A percentile compares a stretch with the other conserved stretches of the same genome.
Conservation (phyloP, 768 basidiomycete genomes). For the Tulasnella sp. region DNA sequence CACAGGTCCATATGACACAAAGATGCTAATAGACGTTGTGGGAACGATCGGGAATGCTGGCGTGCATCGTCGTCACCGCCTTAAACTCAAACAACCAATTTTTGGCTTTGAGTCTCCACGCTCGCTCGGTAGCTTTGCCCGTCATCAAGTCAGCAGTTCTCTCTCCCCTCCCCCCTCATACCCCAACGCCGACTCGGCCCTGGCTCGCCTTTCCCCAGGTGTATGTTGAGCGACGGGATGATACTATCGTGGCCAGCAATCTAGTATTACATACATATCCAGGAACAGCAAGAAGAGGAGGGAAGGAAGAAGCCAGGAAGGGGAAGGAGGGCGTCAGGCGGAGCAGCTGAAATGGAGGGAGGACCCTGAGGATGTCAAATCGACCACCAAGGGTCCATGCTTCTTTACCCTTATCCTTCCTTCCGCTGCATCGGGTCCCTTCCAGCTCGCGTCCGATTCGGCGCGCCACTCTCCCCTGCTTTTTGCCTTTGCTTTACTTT, state of each 20-base stretch:
- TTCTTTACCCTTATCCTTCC: not conserved
- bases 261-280: not conserved
- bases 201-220: too few species aligned
- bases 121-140: not conserved
- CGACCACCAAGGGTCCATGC: not conserved
- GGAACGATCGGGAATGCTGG: not conserved
- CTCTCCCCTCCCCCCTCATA: not conserved
- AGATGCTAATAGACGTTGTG: too few species aligned
- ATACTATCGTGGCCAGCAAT: not conserved
- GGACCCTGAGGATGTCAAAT: not conserved
- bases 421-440: not conserved
- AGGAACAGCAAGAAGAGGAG: not conserved
- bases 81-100: not conserved
- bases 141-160: not conserved
- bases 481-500: slow-evolving; percentile 6
- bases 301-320: not conserved
- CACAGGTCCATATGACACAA: not conserved
- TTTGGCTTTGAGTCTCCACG: not conserved
- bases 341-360: not conserved
- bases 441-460: not conserved
- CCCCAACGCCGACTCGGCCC: not conserved
- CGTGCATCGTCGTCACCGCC: not conserved
- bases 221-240: not conserved
- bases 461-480: too few species aligned
- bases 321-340: not conserved